Evolutionary conservation across 2,329 filamentous ascomycete species (phyloP).

Genomic region (Colletotrichum sp.): DNA sequence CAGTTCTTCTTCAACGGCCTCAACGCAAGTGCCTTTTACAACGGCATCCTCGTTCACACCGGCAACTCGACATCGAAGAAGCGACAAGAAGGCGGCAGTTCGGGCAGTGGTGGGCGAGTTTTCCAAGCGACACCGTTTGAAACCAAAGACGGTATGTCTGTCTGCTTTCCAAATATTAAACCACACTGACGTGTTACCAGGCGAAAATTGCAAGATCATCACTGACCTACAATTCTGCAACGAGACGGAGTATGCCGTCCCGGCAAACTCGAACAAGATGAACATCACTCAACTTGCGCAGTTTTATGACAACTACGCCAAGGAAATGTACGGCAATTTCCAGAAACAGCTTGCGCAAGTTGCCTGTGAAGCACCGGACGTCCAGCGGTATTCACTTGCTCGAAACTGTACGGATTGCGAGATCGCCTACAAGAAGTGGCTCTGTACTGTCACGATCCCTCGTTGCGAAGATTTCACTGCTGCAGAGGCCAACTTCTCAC

Average conservation of each 20-base stretch:
- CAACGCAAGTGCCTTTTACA: conserved; percentile 73
- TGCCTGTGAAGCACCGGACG: conserved; percentile 77
- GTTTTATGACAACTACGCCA: conserved; percentile 81
- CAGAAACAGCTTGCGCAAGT: conserved; percentile 82
- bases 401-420: conserved; percentile 78
- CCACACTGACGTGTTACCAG: conserved; percentile 39
- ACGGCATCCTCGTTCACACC: conserved; percentile 73
- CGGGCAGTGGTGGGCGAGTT: conserved; percentile 77
- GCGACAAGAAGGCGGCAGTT: conserved; percentile 32
- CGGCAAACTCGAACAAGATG: conserved; percentile 72
- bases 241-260: conserved; percentile 89
- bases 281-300: conserved; percentile 64
- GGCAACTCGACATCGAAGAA: conserved; percentile 47
- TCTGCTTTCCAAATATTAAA: not conserved
- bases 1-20: conserved; percentile 86
- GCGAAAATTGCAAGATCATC: conserved; percentile 83
- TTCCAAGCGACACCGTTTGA: conserved; percentile 75
- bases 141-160: conserved; percentile 75
- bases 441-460: conserved; percentile 91
- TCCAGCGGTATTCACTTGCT: conserved; percentile 81
- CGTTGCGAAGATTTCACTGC: conserved; percentile 85
- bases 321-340: conserved; percentile 76
- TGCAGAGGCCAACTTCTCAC: conserved; percentile 42
- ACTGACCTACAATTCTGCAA: conserved; percentile 89
- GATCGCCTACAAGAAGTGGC: conserved; percentile 87